Percentiles rank a stretch among this genome's conserved stretches.
These are phyloP conservation scores for Russula ochroleuca DNA, from an alignment of 768 basidiomycete species.

Conservation along the genomic window DNA sequence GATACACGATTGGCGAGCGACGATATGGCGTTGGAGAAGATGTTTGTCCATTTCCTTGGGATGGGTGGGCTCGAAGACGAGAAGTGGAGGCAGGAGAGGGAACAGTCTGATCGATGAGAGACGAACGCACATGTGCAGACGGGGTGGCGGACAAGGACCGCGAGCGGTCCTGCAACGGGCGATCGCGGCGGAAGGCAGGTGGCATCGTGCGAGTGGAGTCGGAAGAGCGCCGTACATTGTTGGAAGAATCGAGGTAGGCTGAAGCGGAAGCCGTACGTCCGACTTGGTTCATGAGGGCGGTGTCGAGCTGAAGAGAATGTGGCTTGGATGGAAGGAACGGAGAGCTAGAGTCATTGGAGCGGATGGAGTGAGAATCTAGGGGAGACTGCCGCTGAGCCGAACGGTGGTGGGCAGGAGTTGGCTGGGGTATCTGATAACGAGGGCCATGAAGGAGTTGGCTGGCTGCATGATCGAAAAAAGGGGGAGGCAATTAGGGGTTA, in stretches of 20 bases:
- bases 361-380: constrained; percentile 39
- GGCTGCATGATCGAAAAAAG: constrained; percentile 4
- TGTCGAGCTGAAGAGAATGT: constrained; percentile 59
- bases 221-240: constrained; percentile 52
- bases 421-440: constrained; percentile 12
- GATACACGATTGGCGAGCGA: constrained; percentile 80
- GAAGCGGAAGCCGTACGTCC: constrained; percentile 36
- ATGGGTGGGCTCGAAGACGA: constrained; percentile 35
- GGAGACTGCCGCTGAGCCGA: constrained; percentile 22
- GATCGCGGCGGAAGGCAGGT: constrained; percentile 55
- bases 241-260: constrained; percentile 35
- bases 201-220: constrained; percentile 66
- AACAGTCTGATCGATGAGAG: constrained; percentile 36
- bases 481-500: constrained; percentile 4
- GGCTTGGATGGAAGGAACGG: constrained; percentile 35
- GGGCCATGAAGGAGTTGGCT: constrained; percentile 12
- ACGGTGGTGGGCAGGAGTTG: constrained; percentile 27
- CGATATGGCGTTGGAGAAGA: constrained; percentile 31
- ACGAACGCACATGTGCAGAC: constrained; percentile 44
- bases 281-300: constrained; percentile 35
- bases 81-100: constrained; percentile 31
- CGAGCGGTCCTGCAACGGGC: constrained; percentile 60
- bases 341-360: constrained; percentile 38
- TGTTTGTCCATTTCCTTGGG: constrained; percentile 34
- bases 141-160: constrained; percentile 73